Percentiles rank a stretch among this genome's conserved stretches.
Evolutionary conservation across 225 moss, liverwort and hornwort genomes (phyloP).

Genomic region (Rhytidiadelphus loreus): DNA sequence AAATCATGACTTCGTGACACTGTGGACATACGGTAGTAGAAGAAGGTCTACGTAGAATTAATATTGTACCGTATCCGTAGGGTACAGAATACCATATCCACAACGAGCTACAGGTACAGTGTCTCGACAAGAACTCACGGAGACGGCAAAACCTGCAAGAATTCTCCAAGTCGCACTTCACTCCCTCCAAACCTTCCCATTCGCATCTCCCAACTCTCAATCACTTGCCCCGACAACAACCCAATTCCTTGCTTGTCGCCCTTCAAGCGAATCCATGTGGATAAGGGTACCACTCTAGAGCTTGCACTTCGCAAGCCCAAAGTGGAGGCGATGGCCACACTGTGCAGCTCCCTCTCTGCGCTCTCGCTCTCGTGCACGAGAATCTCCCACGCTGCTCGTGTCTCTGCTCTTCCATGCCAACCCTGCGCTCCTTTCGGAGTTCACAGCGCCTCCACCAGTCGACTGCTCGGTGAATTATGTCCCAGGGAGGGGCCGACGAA

Average conservation of each 20-base stretch:
- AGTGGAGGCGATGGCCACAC: constrained; percentile 7
- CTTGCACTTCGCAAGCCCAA: background rate
- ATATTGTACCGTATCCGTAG: background rate
- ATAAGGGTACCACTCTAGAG: background rate
- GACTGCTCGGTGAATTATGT: background rate
- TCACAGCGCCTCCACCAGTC: background rate
- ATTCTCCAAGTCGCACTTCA: background rate
- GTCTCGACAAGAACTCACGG: background rate
- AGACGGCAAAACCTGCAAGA: background rate
- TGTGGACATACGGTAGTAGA: background rate
- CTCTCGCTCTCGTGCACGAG: background rate
- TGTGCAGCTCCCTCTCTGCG: constrained; percentile 3
- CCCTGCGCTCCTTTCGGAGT: background rate
- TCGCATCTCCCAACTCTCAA: background rate
- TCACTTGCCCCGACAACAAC: background rate
- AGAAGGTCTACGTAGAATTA: background rate
- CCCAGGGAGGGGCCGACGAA: background rate
- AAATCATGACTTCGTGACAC: background rate
- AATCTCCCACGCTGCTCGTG: background rate
- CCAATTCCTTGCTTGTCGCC: background rate
- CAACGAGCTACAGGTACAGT: background rate
- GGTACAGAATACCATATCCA: background rate
- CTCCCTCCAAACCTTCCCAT: background rate
- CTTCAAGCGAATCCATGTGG: background rate
- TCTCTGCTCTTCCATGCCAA: background rate